Evolutionary conservation across 1,284 basidiomycete genomes (phyloP), one percentile per base, ranked within the genome.

Genomic region (Cronartium quercuum): DNA sequence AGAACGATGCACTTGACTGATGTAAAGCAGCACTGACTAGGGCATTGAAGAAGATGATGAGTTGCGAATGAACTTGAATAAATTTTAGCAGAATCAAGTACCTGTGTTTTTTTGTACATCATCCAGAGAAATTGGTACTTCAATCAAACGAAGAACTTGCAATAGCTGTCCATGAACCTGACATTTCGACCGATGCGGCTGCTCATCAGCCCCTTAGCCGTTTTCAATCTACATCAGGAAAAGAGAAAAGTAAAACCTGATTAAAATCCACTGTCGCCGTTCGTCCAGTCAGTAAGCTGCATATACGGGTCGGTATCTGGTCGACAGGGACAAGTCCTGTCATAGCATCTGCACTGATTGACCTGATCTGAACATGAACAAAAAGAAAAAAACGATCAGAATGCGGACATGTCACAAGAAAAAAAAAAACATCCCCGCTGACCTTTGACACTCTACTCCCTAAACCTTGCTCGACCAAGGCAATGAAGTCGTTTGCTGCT

Each of bases 301-400:
- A 58, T 1, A 74, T 66, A n/a, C 35, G 38, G n/a, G 61, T 21
- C 6, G 69, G 62, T 29, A 73, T 55, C 58, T 66, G 34, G 7
- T 15, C 29, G 24, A 6, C 66, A 2, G 71, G 51, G 21, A 74
- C 38, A 18, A 74, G 55, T 0, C 71, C 71, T 5, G 71, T 66
- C 71, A 74, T 60, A 1, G 71, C 71, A 66, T 74, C 71, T 29
- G 71, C 71, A 35, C 71, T 66, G 34, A 74, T 67, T 13, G 71
- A 66, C 57, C 71, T 66, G 13, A 74, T 60, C 71, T 74, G 38
- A 18, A 13, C 9, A 74, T 7, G 34, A 40, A 62, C 15, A 68
- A 6, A 42, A 7, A 34, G 42, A 68, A 38, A 38, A 41, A 15
- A 60, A 38, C 9, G 41, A 15, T 18, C 41, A 15, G 21, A 29